A percentile compares a stretch with the other conserved stretches of the same genome.
Conservation (phyloP, 371 early-diverging fungal genomes). For the Mortierella sp. region DNA sequence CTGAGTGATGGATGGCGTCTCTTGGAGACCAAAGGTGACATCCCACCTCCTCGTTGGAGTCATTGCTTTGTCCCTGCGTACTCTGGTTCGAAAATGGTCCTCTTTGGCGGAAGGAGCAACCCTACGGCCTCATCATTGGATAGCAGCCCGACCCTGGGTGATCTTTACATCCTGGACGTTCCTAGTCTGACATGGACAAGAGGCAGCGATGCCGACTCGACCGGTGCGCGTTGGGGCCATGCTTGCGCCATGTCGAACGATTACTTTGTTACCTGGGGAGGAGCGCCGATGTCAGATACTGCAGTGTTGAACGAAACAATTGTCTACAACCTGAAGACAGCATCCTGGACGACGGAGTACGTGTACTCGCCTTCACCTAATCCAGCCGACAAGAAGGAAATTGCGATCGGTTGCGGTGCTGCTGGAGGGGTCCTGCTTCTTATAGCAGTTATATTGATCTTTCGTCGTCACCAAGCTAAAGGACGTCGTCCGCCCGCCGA, state of each 20-base stretch:
- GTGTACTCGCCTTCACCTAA: too few species aligned
- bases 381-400: too few species aligned
- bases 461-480: too few species aligned
- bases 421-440: too few species aligned
- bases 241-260: slow-evolving; percentile 24
- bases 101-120: slow-evolving; percentile 18
- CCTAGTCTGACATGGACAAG: slow-evolving; percentile 16
- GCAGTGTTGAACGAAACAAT: too few species aligned
- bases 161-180: slow-evolving; percentile 26
- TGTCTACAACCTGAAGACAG: too few species aligned
- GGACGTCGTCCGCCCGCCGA: too few species aligned
- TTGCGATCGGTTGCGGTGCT: too few species aligned
- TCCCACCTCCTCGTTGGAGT: slow-evolving; percentile 6
- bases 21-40: neutral
- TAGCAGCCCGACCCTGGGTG: neutral
- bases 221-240: neutral
- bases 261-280: slow-evolving; percentile 27
- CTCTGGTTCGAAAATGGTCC: slow-evolving; percentile 19
- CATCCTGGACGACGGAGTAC: too few species aligned
- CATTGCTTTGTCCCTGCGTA: slow-evolving; percentile 12
- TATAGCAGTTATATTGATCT: too few species aligned
- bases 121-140: neutral
- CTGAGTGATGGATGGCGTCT: slow-evolving; percentile 1
- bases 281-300: neutral
- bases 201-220: slow-evolving; percentile 6